Evolutionary conservation across 768 basidiomycete species (phyloP), one percentile per base, ranked within the genome.

Genomic region (Leccinum incarnatum): DNA sequence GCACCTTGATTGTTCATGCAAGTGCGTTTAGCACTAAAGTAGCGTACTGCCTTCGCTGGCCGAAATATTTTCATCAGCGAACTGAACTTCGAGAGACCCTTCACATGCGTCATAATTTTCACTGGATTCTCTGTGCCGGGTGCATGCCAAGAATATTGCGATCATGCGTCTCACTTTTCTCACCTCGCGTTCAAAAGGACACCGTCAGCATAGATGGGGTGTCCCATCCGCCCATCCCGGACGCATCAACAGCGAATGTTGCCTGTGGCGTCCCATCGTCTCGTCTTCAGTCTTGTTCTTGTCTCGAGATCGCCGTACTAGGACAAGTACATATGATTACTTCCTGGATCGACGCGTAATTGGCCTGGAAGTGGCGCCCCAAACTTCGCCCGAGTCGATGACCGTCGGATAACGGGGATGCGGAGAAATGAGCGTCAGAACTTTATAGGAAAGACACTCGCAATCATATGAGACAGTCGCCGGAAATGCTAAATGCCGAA

Each of bases 401-500:
- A 5, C 25, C 30, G 5, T 34, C 25, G 53, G n/a, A 49, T 15
- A 21, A n/a, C 12, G 25, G 5, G 10, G 34, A 36, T 12, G 14
- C 34, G 14, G 37, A 40, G 17, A 7, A 40, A 40, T 40, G 37
- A 17, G 15, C 15, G 36, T 17, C 15, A 37, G 36, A 6, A 15
- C 15, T 15, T 37, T 6, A 17, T 37, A 37, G 36, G 15, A 17
- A 37, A 48, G 12, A 25, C 14, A n/a, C n/a, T 34, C 36, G 32
- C 32, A 32, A 32, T 32, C 32, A 32, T 12, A 15, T 36, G 14
- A 36, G 34, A 4, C 14, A 36, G 34, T 36, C 11, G 34, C 48
- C 60, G 60, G 64, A 55, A 50, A 59, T 63, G 29, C 21, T 19
- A 49, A 51, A 21, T 34, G 1, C 64, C 63, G 51, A 57, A 25